Base-by-base conservation (phyloP, 2,329 filamentous ascomycete genomes). In the Cladosporium sp. region DNA sequence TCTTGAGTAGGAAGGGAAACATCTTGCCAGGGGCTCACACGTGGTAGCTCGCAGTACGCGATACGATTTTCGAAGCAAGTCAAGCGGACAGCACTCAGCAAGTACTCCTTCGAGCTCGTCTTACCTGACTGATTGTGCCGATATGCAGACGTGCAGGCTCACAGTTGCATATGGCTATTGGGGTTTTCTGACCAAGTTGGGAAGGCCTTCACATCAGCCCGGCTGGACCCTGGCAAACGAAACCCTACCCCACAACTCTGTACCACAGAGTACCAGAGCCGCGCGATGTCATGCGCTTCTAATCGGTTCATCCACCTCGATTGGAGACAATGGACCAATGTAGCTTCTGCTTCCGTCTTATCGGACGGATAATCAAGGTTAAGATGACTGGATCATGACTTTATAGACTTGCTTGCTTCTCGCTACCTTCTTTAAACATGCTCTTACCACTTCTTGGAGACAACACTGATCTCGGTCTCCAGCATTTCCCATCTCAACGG, bases 291-390 rank as follows among this genome's bases (percentile, higher is more conserved):
- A 49, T 56, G 30, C 54, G 54, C 30, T 47, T 56, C 36, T 19
- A 36, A 30, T 56, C 54, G 54, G 42, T 56, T 38, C 20, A 55
- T 38, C 30, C 25, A 49, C 22, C n/a, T 49, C 25, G 42, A 38
- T 56, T 56, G 54, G 54, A 56, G 54, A 45, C 40, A 36, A 56
- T 56, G 17, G 54, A 56, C 54, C 30, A 40, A 56, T 49, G 54
- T 39, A 56, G 54, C 42, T 47, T 56, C 15, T 49, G 14, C 20
- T 56, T 49, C 54, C 54, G 42, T 49, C 34, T 20, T 39, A 15
- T 56, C 20, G 54, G 38, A 34, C 42, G 54, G 54, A 39, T 47
- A 56, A 28, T 37, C 40, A 14, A 56, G 54, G 54, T 39, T 25
- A 56, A 36, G 25, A 22, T 55, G 51, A 22, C 9, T 22, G 51